phyloP scores from a whole-genome alignment of 345 rosid genomes.

The Salix udensis region DNA sequence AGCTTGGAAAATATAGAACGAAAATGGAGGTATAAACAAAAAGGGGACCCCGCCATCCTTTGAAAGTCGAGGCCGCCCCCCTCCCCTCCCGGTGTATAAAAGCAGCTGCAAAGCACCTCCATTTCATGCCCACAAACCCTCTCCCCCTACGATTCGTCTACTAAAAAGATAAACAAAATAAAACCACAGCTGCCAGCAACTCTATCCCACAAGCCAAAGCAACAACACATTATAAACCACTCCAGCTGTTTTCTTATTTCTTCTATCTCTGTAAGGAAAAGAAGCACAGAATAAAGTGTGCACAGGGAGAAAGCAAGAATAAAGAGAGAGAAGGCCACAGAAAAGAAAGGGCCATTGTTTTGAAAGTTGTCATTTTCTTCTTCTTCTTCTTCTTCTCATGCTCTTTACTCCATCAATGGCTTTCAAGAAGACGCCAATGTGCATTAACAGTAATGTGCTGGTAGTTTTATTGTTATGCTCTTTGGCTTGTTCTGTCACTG shows the following conservation, averaged over 20 bases:
- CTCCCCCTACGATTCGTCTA: background rate
- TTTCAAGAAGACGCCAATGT: slow-evolving; percentile 40
- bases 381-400: slow-evolving; percentile 1
- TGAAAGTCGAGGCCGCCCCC: background rate
- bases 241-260: slow-evolving; percentile 11
- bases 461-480: slow-evolving; percentile 35
- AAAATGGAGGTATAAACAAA: background rate
- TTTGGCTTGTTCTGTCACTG: slow-evolving; percentile 42
- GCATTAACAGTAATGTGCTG: slow-evolving; percentile 26
- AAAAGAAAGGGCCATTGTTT: slow-evolving; percentile 32
- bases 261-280: slow-evolving; percentile 23
- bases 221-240: background rate
- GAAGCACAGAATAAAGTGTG: slow-evolving; percentile 44
- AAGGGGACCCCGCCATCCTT: slow-evolving; percentile 30
- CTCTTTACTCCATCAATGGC: slow-evolving; percentile 24
- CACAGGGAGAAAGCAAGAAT: slow-evolving; percentile 5
- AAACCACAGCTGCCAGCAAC: too few species aligned
- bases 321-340: background rate
- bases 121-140: background rate
- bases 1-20: background rate
- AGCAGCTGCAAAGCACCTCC: slow-evolving; percentile 45
- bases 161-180: too few species aligned
- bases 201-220: background rate
- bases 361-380: slow-evolving; percentile 17
- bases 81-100: slow-evolving; percentile 34